These are phyloP conservation scores for Parastagonospora avenae DNA, from an alignment of 2,329 filamentous ascomycete species.

Conservation along the genomic window DNA sequence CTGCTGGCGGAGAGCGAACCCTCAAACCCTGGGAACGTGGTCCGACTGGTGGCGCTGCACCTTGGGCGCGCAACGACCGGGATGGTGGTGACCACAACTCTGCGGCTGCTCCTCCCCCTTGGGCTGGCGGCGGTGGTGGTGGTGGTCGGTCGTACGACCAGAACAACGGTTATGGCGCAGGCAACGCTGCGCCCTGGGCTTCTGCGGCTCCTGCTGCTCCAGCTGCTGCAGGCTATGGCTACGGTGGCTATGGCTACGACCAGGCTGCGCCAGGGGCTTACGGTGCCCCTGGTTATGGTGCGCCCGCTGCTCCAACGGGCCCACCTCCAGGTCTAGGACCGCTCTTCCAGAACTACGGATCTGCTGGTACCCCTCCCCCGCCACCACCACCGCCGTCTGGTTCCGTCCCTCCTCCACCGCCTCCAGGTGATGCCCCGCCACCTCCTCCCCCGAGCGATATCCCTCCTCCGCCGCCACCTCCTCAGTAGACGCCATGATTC, in stretches of 20 bases:
- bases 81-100: constrained; percentile 50
- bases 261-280: constrained; percentile 47
- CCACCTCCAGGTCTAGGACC: constrained; percentile 63
- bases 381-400: constrained; percentile 66
- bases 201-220: constrained; percentile 44
- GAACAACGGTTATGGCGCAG: constrained; percentile 28
- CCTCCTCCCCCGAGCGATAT: constrained; percentile 65
- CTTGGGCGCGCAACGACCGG: constrained; percentile 64
- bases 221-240: constrained; percentile 52
- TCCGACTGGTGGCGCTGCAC: constrained; percentile 81
- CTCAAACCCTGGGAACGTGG: constrained; percentile 88
- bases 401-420: constrained; percentile 65
- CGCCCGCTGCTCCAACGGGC: constrained; percentile 50
- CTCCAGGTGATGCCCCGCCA: constrained; percentile 57
- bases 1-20: constrained; percentile 57
- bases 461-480: constrained; percentile 59
- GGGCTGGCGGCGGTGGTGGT: constrained; percentile 39
- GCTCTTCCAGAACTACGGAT: constrained; percentile 70
- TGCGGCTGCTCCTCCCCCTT: constrained; percentile 47
- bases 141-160: constrained; percentile 39
- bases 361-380: constrained; percentile 61
- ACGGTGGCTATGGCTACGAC: constrained; percentile 42
- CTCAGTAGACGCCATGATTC: constrained; percentile 19
- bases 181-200: constrained; percentile 46
- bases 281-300: constrained; percentile 50